A percentile compares a stretch with the other conserved stretches of the same genome.
phyloP scores from a whole-genome alignment of 768 basidiomycete genomes.

The Kwoniella europaea region DNA sequence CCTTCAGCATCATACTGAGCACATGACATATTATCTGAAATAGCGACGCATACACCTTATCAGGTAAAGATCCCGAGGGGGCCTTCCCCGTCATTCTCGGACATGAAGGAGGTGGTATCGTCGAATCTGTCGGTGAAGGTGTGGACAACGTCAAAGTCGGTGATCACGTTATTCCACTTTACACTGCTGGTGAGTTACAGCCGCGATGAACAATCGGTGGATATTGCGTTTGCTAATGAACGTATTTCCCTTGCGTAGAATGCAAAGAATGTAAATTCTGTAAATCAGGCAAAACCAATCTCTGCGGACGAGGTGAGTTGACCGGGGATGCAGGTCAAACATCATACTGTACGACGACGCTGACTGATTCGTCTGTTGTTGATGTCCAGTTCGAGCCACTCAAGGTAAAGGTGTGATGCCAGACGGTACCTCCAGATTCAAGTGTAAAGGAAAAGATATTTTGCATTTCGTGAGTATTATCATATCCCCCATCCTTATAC shows the following conservation, averaged over 20 bases:
- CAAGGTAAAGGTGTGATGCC: conserved; percentile 97
- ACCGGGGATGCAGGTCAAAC: too few relatives aligned
- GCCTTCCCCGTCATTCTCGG: conserved; percentile 91
- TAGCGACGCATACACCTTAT: conserved; percentile 89
- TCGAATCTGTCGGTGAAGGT: conserved; percentile 95
- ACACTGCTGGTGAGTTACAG: conserved; percentile 75
- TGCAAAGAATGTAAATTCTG: conserved; percentile 92
- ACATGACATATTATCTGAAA: not conserved
- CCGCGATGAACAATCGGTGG: too few relatives aligned
- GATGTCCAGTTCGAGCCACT: conserved; percentile 70
- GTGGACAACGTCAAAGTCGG: conserved; percentile 82
- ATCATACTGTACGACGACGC: too few relatives aligned
- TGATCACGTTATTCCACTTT: conserved; percentile 96
- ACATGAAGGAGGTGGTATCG: conserved; percentile 70
- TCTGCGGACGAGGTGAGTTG: conserved; percentile 83
- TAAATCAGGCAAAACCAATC: conserved; percentile 86
- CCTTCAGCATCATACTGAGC: too few relatives aligned
- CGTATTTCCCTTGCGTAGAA: conserved; percentile 30
- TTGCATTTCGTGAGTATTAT: conserved; percentile 78
- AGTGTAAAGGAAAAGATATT: conserved; percentile 80
- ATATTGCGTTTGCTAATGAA: not conserved
- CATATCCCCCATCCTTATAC: not conserved
- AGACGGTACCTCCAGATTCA: conserved; percentile 85
- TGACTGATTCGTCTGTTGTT: too few relatives aligned
- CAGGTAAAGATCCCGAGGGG: conserved; percentile 94